Percentiles rank a stretch among this genome's conserved stretches.
Evolutionary conservation across 345 rosid species (phyloP).

Genomic region (Sonneratia caseolaris): DNA sequence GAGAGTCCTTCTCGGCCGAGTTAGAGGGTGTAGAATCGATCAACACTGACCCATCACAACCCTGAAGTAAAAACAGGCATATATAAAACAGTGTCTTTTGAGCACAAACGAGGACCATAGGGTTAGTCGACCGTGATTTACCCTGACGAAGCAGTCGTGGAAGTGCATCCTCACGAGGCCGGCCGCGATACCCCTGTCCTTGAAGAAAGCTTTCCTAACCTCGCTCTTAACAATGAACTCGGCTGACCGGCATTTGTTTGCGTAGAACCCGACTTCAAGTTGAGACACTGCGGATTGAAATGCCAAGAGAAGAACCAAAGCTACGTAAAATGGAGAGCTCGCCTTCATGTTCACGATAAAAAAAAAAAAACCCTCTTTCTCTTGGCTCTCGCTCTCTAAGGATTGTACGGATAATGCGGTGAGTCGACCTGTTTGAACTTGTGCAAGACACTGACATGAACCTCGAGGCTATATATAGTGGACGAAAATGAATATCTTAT

Average conservation of each 20-base stretch:
- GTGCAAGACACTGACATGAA: neutral
- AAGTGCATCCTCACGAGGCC: conserved; percentile 50
- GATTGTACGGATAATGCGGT: neutral
- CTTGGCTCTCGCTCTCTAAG: neutral
- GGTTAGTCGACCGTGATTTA: conserved; percentile 5
- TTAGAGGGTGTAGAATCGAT: conserved; percentile 33
- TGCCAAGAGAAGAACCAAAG: conserved; percentile 6
- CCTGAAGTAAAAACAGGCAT: conserved; percentile 14
- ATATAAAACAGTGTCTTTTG: too few species aligned
- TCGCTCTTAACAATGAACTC: conserved; percentile 37
- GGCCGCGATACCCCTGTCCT: conserved; percentile 33
- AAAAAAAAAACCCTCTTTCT: neutral
- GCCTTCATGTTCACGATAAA: neutral
- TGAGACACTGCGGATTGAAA: conserved; percentile 20
- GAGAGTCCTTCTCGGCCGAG: conserved; percentile 44
- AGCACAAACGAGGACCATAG: too few species aligned
- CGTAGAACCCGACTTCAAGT: conserved; percentile 38
- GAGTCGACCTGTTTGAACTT: neutral
- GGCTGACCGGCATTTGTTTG: conserved; percentile 19
- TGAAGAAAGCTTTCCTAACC: conserved; percentile 22
- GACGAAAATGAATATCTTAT: neutral
- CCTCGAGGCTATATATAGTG: neutral
- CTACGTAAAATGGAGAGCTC: neutral
- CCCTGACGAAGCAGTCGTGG: conserved; percentile 57
- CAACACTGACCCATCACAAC: conserved; percentile 50